Evolutionary conservation across 177 flowering plant genomes (phyloP).

Genomic region (Vitis hybrid): DNA sequence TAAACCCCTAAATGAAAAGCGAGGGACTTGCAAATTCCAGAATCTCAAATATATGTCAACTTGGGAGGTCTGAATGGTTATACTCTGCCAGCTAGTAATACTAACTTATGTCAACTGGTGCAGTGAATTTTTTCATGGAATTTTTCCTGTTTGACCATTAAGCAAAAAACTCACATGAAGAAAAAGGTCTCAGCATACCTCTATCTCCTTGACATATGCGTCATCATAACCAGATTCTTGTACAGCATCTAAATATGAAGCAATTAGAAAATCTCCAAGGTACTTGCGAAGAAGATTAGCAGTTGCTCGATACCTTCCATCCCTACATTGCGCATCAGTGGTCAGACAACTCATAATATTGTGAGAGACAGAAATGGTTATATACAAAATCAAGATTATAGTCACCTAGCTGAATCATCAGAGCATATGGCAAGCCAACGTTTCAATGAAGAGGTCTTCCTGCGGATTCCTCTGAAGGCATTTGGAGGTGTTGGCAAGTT

Average conservation of each 20-base stretch:
- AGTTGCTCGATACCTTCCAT: slow-evolving; percentile 53
- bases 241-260: slow-evolving; percentile 67
- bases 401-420: slow-evolving; percentile 75
- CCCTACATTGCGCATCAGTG: slow-evolving; percentile 36
- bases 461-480: slow-evolving; percentile 76
- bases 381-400: slow-evolving; percentile 5
- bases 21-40: background rate
- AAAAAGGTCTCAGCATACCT: slow-evolving; percentile 41
- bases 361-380: too few relatives aligned
- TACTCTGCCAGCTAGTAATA: too few relatives aligned
- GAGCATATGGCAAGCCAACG: slow-evolving; percentile 88
- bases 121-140: background rate
- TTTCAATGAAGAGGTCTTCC: slow-evolving; percentile 63
- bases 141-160: background rate
- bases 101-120: too few relatives aligned
- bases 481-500: slow-evolving; percentile 77
- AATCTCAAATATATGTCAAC: background rate
- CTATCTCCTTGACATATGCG: slow-evolving; percentile 73
- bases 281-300: slow-evolving; percentile 77
- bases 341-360: background rate
- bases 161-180: background rate
- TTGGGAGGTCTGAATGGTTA: too few relatives aligned
- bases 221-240: slow-evolving; percentile 76
- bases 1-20: too few relatives aligned
- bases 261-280: slow-evolving; percentile 87